Evolutionary conservation across 352 stramenopile species (phyloP).

Genomic region (Halophytophthora polymorphica): DNA sequence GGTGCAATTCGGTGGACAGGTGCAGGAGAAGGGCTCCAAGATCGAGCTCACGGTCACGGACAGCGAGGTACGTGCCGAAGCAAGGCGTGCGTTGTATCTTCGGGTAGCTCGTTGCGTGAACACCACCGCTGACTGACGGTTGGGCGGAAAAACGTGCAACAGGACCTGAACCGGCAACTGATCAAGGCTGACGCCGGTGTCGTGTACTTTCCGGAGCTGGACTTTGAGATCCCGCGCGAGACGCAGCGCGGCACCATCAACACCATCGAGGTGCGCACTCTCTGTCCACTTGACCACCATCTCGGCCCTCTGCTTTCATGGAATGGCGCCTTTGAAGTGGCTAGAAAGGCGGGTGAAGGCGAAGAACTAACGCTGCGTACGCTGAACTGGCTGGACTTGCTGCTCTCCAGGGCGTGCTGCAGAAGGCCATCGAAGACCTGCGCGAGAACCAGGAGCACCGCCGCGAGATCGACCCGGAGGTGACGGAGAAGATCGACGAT

Average conservation of each 20-base stretch:
- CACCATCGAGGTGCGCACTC: conserved; percentile 68
- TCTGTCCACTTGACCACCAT: not conserved
- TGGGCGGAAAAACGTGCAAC: conserved; percentile 2
- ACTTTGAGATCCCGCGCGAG: conserved; percentile 90
- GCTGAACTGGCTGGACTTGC: not conserved
- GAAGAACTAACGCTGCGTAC: not conserved
- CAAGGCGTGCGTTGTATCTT: not conserved
- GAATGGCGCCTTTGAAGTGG: too few relatives aligned
- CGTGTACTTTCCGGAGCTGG: conserved; percentile 71
- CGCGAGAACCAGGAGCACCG: conserved; percentile 77
- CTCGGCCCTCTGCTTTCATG: too few relatives aligned
- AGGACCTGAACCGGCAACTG: conserved; percentile 88
- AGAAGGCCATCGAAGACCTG: conserved; percentile 72
- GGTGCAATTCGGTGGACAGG: conserved; percentile 61
- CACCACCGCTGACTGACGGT: too few relatives aligned
- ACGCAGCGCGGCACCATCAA: conserved; percentile 87
- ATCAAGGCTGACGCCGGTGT: conserved; percentile 88
- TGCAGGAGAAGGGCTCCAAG: conserved; percentile 64
- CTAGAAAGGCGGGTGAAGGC: too few relatives aligned
- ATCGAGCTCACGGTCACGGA: conserved; percentile 53
- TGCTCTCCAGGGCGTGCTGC: conserved; percentile 29
- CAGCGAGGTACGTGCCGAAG: conserved; percentile 15
- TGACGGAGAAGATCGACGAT: conserved; percentile 71
- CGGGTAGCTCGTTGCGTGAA: too few relatives aligned
- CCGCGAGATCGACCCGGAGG: conserved; percentile 73